Percentiles rank a stretch among this genome's conserved stretches.
phyloP scores from a whole-genome alignment of 1,284 basidiomycete genomes.

The Sporisorium scitamineum region DNA sequence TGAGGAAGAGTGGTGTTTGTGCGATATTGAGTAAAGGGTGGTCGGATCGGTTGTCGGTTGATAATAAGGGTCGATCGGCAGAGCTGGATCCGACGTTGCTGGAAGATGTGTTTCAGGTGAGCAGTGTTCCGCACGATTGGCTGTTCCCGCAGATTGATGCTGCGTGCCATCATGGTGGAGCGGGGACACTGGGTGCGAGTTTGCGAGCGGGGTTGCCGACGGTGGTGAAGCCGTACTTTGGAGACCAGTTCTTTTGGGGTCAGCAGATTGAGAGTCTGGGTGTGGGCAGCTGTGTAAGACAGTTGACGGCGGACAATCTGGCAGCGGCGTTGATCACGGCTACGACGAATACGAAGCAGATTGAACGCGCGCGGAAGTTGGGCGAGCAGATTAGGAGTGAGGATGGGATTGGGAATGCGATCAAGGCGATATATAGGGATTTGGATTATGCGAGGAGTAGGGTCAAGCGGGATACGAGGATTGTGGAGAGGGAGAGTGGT shows the following conservation, averaged over 20 bases:
- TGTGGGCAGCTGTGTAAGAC: slow-evolving; percentile 85
- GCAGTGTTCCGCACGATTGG: slow-evolving; percentile 96
- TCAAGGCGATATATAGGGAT: slow-evolving; percentile 64
- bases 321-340: slow-evolving; percentile 82
- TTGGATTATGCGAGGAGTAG: slow-evolving; percentile 62
- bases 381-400: slow-evolving; percentile 74
- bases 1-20: slow-evolving; percentile 81
- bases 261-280: slow-evolving; percentile 87
- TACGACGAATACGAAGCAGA: slow-evolving; percentile 87
- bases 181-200: slow-evolving; percentile 94
- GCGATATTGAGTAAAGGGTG: slow-evolving; percentile 97
- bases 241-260: slow-evolving; percentile 98
- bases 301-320: slow-evolving; percentile 82
- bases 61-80: slow-evolving; percentile 36
- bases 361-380: slow-evolving; percentile 80
- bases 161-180: slow-evolving; percentile 95
- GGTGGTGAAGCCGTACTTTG: slow-evolving; percentile 96
- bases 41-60: slow-evolving; percentile 80
- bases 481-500: not conserved
- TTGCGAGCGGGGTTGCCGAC: slow-evolving; percentile 92
- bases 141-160: slow-evolving; percentile 92
- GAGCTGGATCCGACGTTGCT: slow-evolving; percentile 75
- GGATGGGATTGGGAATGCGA: slow-evolving; percentile 67
- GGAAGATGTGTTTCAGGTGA: slow-evolving; percentile 78
- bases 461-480: slow-evolving; percentile 47